phyloP scores from a whole-genome alignment of 2,329 filamentous ascomycete genomes.

The Penicillium hordei region DNA sequence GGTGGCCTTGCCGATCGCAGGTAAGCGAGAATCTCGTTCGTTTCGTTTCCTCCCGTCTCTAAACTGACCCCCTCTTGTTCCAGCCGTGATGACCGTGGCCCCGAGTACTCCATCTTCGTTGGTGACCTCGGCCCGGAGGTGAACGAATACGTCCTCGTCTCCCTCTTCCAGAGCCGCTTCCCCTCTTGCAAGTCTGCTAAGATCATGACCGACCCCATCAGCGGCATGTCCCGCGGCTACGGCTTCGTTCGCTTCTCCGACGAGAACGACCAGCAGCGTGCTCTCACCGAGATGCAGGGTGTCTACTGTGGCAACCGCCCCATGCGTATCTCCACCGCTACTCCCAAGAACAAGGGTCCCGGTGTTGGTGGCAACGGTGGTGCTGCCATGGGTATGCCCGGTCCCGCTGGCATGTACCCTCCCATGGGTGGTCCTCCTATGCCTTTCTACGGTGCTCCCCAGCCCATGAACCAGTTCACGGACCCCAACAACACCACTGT shows the following conservation, averaged over 20 bases:
- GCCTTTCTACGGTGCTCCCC: constrained; percentile 63
- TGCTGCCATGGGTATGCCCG: constrained; percentile 52
- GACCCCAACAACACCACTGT: constrained; percentile 99
- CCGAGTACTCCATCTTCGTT: constrained; percentile 96
- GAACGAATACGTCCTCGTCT: constrained; percentile 96
- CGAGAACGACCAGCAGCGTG: constrained; percentile 92
- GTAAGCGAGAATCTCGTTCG: constrained; percentile 49
- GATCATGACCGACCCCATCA: constrained; percentile 99
- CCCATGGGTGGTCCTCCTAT: constrained; percentile 68
- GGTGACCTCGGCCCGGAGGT: constrained; percentile 97
- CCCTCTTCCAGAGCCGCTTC: constrained; percentile 94
- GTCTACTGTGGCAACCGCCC: constrained; percentile 98
- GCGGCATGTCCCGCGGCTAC: constrained; percentile 94
- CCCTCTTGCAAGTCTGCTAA: constrained; percentile 98
- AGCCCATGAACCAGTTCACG: constrained; percentile 99
- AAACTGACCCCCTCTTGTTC: constrained; percentile 7
- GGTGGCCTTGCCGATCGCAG: constrained; percentile 92
- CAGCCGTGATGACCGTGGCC: constrained; percentile 85
- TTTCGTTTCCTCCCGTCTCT: not conserved
- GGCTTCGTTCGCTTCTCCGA: constrained; percentile 97
- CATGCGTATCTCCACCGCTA: constrained; percentile 97
- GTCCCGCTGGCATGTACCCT: constrained; percentile 63
- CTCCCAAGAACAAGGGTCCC: constrained; percentile 81
- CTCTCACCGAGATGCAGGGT: constrained; percentile 96
- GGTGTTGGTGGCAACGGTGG: constrained; percentile 54